Conservation (phyloP, 2,329 filamentous ascomycete genomes). For the Fusarium compactum region DNA sequence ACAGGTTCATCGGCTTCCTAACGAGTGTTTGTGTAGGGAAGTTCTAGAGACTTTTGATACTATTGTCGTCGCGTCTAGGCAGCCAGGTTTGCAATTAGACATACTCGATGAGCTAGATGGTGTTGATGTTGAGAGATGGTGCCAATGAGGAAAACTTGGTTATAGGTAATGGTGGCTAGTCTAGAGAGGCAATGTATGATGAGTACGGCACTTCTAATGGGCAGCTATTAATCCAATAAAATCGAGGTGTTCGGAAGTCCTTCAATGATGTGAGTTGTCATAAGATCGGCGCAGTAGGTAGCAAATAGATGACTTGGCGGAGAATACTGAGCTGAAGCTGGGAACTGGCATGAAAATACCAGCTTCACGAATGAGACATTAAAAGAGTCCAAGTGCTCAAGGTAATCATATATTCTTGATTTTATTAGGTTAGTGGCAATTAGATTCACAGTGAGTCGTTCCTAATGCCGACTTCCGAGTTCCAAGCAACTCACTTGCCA, state of each 20-base stretch:
- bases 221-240: too few relatives aligned
- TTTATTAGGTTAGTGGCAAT: constrained; percentile 17
- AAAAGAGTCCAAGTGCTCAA: not conserved
- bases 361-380: not conserved
- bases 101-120: constrained; percentile 52
- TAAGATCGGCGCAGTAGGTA: not conserved
- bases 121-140: constrained; percentile 56
- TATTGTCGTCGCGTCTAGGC: constrained; percentile 57
- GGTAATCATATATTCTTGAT: not conserved
- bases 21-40: constrained; percentile 53
- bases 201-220: not conserved
- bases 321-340: not conserved
- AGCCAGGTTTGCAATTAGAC: constrained; percentile 54
- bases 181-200: not conserved
- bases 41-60: constrained; percentile 54
- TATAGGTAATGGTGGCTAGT: not conserved
- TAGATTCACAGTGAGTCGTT: constrained; percentile 6
- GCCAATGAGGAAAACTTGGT: constrained; percentile 20
- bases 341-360: not conserved
- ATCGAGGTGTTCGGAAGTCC: not conserved
- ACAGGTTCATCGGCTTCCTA: constrained; percentile 52
- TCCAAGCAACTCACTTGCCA: not conserved
- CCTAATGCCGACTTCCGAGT: not conserved
- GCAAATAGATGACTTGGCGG: not conserved
- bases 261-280: not conserved